Conservation (phyloP, 345 rosid genomes). For the sweet orange (Citrus sinensis) region DVS_A1.0 CM039167.1:22752501-22753000, state of each 20-base stretch:
- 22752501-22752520: conserved; percentile 8
- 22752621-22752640: too few species aligned
- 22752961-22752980: conserved; percentile 82
- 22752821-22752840: conserved; percentile 2
- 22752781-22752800: conserved; percentile 41
- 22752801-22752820: conserved; percentile 56
- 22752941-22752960: conserved; percentile 87
- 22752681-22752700: too few species aligned
- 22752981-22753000: conserved; percentile 70
- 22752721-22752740: conserved; percentile 34
- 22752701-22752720: too few species aligned
- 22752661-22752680: too few species aligned
- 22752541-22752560: conserved; percentile 46
- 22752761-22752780: conserved; percentile 10
- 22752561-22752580: conserved; percentile 55
- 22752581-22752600: background rate
- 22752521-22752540: conserved; percentile 40
- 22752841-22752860: background rate
- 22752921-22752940: conserved; percentile 82
- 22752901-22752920: conserved; percentile 92
- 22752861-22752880: background rate
- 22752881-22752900: conserved; percentile 81
- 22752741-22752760: conserved; percentile 76
- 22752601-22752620: background rate
- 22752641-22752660: too few species aligned